Base-by-base conservation (phyloP, 257 asterid genomes). In the Nicotiana knightiana region DNA sequence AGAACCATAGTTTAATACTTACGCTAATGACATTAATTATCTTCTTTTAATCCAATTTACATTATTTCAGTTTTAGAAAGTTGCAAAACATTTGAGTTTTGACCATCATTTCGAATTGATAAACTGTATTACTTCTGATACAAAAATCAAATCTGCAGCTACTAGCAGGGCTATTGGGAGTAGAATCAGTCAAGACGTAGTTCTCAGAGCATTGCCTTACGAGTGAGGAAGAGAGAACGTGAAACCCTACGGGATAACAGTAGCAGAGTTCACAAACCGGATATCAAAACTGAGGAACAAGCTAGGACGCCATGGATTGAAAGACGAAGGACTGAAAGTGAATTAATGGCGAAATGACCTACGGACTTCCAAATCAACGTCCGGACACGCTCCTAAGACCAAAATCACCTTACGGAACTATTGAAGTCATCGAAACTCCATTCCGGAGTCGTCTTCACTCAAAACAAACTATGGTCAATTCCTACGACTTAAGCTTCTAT, bases 291-390 rank as follows among this genome's bases (percentile, higher is more conserved):
- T 92, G 5, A 80, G 97, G 76, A 83, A 91, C 65, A 83, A 81
- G 76, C 87, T 96, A 0, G 99, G 99, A 17, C 73, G 64, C 3
- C 70, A 26, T 4, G 97, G 98, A 0, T 1, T 84, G 30, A 96
- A 93, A 85, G 99, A 94, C 9, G 97, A 96, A 87, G 98, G 99
- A 4, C 84, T 96, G 1, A 70, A 85, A 9, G 98, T 91, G 30
- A 18, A 30, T 1, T 21, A 21, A 21, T 21, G 24, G 24, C 24
- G 24, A 21, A 21, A 21, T 21, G 24, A 21, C 24, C 24, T 21
- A 21, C 24, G 24, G 24, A 21, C 24, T 21, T 21, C 24, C 24
- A 21, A 21, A 21, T 21, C 24, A 21, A 21, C 24, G 24, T 21
- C 24, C 24, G 24, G 24, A 21, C 24, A 21, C 24, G 24, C 24